These are phyloP conservation scores for Sergeia podlipaevii DNA, from an alignment of 208 protist genomes.

Conservation along the genomic window DNA sequence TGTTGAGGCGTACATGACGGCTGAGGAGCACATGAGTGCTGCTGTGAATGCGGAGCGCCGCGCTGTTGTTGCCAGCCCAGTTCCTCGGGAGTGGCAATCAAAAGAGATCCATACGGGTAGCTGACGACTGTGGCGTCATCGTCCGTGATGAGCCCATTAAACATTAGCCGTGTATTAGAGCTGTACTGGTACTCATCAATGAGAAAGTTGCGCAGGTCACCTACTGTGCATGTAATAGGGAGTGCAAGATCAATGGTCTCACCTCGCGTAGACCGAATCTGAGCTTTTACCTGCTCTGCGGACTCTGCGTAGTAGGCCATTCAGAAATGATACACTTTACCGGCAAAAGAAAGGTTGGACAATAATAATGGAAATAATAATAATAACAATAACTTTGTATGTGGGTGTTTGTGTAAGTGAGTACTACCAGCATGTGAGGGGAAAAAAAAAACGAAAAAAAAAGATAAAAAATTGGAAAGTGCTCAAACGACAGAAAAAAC, in stretches of 20 bases:
- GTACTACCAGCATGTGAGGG: background rate
- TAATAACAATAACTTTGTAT: background rate
- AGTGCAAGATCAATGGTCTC: slow-evolving; percentile 71
- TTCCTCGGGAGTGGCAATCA: slow-evolving; percentile 37
- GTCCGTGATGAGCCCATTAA: slow-evolving; percentile 15
- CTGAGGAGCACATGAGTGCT: background rate
- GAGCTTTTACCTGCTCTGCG: slow-evolving; percentile 33
- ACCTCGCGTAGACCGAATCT: slow-evolving; percentile 55
- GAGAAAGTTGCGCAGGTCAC: slow-evolving; percentile 54
- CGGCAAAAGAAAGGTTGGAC: too few species aligned
- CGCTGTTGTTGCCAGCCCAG: background rate
- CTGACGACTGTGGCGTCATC: slow-evolving; percentile 30
- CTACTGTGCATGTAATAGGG: slow-evolving; percentile 42
- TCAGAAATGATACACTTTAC: background rate
- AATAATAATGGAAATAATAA: background rate
- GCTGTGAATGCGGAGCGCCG: background rate
- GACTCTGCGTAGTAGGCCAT: slow-evolving; percentile 37
- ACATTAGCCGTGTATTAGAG: slow-evolving; percentile 39
- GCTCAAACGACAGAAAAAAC: too few species aligned
- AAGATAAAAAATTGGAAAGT: too few species aligned
- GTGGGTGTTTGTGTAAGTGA: too few species aligned
- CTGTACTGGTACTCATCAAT: slow-evolving; percentile 69
- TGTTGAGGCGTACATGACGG: too few species aligned
- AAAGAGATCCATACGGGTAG: slow-evolving; percentile 67
- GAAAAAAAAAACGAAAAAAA: too few species aligned